Conservation (phyloP, 2,329 filamentous ascomycete species). For the Trichothecium sympodiale region DNA sequence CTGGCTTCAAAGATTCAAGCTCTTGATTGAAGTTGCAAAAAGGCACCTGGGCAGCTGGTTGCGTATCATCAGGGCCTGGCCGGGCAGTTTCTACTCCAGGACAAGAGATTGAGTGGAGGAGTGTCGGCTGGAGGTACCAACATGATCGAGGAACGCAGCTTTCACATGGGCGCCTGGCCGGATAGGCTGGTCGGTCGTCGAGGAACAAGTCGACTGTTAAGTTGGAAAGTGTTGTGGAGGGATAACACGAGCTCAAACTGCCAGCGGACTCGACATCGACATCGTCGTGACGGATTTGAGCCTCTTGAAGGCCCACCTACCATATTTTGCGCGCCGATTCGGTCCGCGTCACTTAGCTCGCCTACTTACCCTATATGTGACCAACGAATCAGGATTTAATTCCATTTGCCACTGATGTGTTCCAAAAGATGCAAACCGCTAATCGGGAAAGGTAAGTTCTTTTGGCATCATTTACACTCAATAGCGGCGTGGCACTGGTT, state of each 20-base stretch:
- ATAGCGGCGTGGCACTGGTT: no score
- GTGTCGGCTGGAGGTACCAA: conserved; percentile 24
- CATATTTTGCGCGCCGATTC: no score
- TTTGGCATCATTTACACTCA: no score
- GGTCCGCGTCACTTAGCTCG: no score
- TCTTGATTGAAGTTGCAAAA: neutral
- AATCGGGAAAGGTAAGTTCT: no score
- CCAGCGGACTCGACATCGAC: neutral
- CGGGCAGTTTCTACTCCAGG: conserved; percentile 22
- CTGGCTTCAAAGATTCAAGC: no score
- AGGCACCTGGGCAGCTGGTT: neutral
- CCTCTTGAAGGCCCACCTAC: no score
- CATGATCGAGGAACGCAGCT: conserved; percentile 24
- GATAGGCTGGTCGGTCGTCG: conserved; percentile 11
- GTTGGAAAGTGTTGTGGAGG: neutral
- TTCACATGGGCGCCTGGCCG: conserved; percentile 19
- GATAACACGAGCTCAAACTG: neutral
- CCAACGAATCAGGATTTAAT: no score
- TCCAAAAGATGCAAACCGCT: no score
- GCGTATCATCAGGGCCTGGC: conserved; percentile 13
- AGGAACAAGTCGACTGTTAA: neutral
- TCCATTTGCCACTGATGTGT: no score
- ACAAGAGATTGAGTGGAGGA: conserved; percentile 22
- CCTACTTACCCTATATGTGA: no score
- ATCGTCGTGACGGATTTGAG: no score